Percentiles rank a stretch among this genome's conserved stretches.
Evolutionary conservation across 805 yeast genomes (phyloP).

Genomic region (Saccharomycopsis microspora): DNA sequence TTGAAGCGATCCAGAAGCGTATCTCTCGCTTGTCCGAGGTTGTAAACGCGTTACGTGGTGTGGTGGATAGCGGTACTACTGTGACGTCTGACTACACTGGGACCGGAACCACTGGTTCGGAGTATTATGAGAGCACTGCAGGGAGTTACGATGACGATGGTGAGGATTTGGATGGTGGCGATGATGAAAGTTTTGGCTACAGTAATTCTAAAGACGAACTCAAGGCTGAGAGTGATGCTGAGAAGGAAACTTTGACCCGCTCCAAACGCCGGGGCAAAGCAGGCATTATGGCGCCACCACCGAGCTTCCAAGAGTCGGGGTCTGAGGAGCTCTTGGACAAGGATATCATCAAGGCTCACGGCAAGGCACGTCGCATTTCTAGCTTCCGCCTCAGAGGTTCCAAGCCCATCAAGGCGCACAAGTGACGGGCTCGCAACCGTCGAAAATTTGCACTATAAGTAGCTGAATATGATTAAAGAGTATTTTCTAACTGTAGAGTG

Average conservation of each 20-base stretch:
- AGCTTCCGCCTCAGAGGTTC: not conserved
- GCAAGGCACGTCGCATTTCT: too few relatives aligned
- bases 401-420: not conserved
- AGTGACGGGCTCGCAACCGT: not conserved
- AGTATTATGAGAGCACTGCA: not conserved
- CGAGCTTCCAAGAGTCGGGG: too few relatives aligned
- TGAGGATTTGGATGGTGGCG: constrained; percentile 1
- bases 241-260: not conserved
- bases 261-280: not conserved
- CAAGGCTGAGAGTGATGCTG: not conserved
- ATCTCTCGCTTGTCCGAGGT: constrained; percentile 28
- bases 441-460: too few relatives aligned
- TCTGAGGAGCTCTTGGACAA: too few relatives aligned
- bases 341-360: too few relatives aligned
- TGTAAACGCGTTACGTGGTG: not conserved
- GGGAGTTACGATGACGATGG: constrained; percentile 2
- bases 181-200: not conserved
- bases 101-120: too few relatives aligned
- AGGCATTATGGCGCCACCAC: not conserved
- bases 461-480: too few relatives aligned
- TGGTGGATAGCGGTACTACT: not conserved
- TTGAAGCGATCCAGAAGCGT: constrained; percentile 30
- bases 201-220: not conserved
- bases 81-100: too few relatives aligned
- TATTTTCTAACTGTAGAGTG: too few relatives aligned